These are phyloP conservation scores for Knoxdaviesia proteae DNA, from an alignment of 2,329 filamentous ascomycete genomes.

Conservation along the genomic window DNA sequence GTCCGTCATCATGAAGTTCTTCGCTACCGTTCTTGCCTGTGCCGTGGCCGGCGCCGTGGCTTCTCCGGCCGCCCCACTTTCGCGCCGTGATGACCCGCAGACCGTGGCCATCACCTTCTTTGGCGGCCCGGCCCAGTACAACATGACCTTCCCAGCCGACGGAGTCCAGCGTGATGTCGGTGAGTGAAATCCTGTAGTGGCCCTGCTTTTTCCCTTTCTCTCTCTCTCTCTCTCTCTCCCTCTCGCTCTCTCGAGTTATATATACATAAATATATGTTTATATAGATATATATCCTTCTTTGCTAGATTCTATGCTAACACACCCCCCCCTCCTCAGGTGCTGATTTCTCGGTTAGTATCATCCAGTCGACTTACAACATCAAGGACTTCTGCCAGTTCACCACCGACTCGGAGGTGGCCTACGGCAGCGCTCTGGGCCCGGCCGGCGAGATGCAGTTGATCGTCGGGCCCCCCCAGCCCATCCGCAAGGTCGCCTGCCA, in stretches of 20 bases:
- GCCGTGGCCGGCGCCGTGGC: constrained; percentile 2
- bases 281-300: neutral
- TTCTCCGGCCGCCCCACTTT: constrained; percentile 1
- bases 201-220: neutral
- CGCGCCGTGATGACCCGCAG: constrained; percentile 10
- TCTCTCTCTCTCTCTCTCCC: neutral
- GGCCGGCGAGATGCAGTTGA: constrained; percentile 16
- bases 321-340: constrained; percentile 11
- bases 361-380: constrained; percentile 21
- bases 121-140: constrained; percentile 18
- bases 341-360: constrained; percentile 15
- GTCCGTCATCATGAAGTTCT: constrained; percentile 3
- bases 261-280: neutral
- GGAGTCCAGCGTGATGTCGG: constrained; percentile 16
- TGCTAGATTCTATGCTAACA: constrained; percentile 1
- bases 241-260: neutral
- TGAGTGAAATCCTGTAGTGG: constrained; percentile 7
- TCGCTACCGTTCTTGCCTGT: constrained; percentile 2
- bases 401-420: constrained; percentile 11
- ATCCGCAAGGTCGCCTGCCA: constrained; percentile 20
- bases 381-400: constrained; percentile 24
- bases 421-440: constrained; percentile 10
- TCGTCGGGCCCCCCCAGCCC: constrained; percentile 22
- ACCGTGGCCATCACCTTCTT: constrained; percentile 22
- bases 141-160: constrained; percentile 20